A percentile compares a stretch with the other conserved stretches of the same genome.
These are phyloP conservation scores for Tetradesmus lagerheimii DNA, from an alignment of 139 green algal genomes.

Conservation along the genomic window DNA sequence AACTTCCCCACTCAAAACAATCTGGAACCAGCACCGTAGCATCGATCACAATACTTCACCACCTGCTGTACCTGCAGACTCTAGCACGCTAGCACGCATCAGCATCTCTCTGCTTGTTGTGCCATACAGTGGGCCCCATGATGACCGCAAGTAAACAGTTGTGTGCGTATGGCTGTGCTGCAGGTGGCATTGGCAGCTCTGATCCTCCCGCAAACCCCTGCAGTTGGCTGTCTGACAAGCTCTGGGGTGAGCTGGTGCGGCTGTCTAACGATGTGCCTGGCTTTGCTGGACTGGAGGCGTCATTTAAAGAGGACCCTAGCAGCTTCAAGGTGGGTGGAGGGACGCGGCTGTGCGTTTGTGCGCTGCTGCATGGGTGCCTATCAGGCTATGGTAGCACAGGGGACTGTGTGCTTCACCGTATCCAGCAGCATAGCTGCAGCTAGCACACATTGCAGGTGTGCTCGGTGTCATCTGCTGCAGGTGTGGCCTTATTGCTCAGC, in stretches of 20 bases:
- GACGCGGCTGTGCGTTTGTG: no score
- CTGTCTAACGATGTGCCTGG: slow-evolving; percentile 55
- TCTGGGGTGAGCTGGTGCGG: slow-evolving; percentile 77
- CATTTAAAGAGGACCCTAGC: slow-evolving; percentile 36
- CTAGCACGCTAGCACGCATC: no score
- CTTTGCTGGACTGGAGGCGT: slow-evolving; percentile 45
- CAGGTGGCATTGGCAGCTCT: slow-evolving; percentile 73
- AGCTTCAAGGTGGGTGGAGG: slow-evolving; percentile 47
- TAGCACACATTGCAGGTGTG: neutral
- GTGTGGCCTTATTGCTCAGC: slow-evolving; percentile 49
- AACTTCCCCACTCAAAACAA: no score
- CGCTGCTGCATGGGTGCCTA: no score
- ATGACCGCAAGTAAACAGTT: neutral
- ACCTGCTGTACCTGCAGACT: neutral
- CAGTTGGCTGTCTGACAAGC: slow-evolving; percentile 72
- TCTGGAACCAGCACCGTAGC: no score
- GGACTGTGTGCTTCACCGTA: neutral
- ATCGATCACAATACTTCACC: no score
- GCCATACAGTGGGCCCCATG: neutral
- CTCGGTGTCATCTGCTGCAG: slow-evolving; percentile 50
- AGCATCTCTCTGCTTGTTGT: neutral
- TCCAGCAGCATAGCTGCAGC: neutral
- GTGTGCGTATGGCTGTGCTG: slow-evolving; percentile 41
- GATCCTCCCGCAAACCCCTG: slow-evolving; percentile 71
- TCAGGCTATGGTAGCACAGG: no score